Base-by-base conservation (phyloP, 768 basidiomycete genomes). In the Artomyces pyxidatus region DNA sequence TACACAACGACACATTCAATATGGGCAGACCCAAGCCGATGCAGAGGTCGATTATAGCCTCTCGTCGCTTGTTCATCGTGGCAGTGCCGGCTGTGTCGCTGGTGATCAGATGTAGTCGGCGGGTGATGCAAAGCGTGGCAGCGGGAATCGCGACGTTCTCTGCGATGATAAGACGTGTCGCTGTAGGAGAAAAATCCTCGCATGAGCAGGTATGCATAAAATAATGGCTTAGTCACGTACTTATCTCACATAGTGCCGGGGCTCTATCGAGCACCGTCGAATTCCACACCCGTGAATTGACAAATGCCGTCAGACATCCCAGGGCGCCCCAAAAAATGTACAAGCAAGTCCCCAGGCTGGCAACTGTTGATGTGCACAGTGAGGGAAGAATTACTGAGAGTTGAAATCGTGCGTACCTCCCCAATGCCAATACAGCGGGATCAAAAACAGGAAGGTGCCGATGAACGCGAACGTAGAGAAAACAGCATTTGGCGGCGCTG, bases 281-380 rank as follows among this genome's bases (percentile, higher is more conserved):
- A 50, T 69, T 69, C 89, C 89, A 92, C 11, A 89, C 59, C 32
- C 88, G 66, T 3, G 80, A 73, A 66, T 90, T 84, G 56, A 89
- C 65, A 57, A 77, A 81, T 42, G 71, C 64, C 43, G 73, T 73
- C 38, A 89, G 72, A 61, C 80, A 81, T 12, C 68, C 69, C 7
- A 78, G 44, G 1, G 72, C 77, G 6, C 72, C 71, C 88, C 87
- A 90, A 29, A 69, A 50, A 68, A 90, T 88, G 68, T 77, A 83
- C 37, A 80, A 63, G 52, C 86, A 80, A 11, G 87, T 88, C 22
- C 84, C 86, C 8, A 78, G 72, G 60, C 86, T 84, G 76, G 78
- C 80, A 26, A 81, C 81, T 71, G 5, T n/a, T n/a, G n/a, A n/a
- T n/a, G n/a, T n/a, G n/a, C n/a, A n/a, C n/a, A n/a, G n/a, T n/a